Conservation (phyloP, 1,284 basidiomycete genomes). For the Ceratobasidium sp. region DNA sequence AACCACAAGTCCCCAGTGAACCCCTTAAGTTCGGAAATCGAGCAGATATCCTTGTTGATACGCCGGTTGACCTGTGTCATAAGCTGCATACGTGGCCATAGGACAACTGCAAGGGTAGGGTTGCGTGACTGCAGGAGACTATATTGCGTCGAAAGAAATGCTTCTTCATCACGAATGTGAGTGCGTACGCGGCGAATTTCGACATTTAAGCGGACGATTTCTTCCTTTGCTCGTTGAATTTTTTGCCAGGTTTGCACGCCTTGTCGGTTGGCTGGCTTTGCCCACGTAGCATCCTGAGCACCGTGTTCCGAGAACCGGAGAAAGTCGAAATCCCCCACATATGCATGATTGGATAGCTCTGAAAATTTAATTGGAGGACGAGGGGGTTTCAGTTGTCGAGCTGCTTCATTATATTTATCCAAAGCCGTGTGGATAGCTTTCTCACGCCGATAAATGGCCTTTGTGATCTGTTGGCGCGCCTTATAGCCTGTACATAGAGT, state of each 20-base stretch:
- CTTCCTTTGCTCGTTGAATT: constrained; percentile 50
- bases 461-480: constrained; percentile 49
- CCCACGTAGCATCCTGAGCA: constrained; percentile 49
- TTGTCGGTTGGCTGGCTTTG: constrained; percentile 46
- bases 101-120: background rate
- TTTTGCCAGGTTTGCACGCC: constrained; percentile 48
- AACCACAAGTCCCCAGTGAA: background rate
- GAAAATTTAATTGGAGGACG: constrained; percentile 47
- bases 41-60: background rate
- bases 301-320: constrained; percentile 50
- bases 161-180: constrained; percentile 49
- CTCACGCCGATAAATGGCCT: constrained; percentile 46
- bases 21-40: background rate
- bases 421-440: constrained; percentile 27
- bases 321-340: constrained; percentile 52
- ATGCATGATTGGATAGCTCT: constrained; percentile 49
- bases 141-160: constrained; percentile 22
- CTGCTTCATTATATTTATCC: constrained; percentile 48
- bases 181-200: constrained; percentile 49
- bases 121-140: background rate
- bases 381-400: constrained; percentile 45
- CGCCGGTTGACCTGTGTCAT: background rate
- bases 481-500: constrained; percentile 50
- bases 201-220: constrained; percentile 49
- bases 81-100: background rate